Base-by-base conservation (phyloP, 2,329 filamentous ascomycete species). In the Aspergillus versicolor region DNA sequence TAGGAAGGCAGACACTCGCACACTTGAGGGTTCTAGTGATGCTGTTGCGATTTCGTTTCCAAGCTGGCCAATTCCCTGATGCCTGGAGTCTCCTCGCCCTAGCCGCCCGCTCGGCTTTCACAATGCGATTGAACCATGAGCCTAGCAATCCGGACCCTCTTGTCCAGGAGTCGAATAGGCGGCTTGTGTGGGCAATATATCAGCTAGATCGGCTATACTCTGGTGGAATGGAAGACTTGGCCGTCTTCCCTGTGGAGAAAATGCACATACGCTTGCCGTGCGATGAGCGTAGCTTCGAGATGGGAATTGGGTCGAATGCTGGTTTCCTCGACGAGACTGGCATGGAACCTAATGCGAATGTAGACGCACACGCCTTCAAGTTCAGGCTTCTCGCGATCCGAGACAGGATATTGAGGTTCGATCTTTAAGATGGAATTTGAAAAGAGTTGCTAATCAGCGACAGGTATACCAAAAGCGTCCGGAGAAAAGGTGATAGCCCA, bases 91-190 rank as follows among this genome's bases (percentile, higher is more conserved):
- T 51, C 5, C 21, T 51, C 21, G 48, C 48, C 22, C 38, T 51
- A 19, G 48, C 48, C 21, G 48, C 48, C 21, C 48, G 48, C n/a
- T 51, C 48, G 21, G 48, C 48, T 34, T 51, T 51, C 48, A 51
- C 48, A 4, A 30, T 51, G 48, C 48, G 48, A 32, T 27, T 51
- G 19, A 43, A 51, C 38, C 22, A 51, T 42, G 48, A 51, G 48
- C 48, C n/a, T 32, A 6, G 42, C 19, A 40, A 24, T 6, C 24
- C 42, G 11, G 48, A 51, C 21, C 48, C 48, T 13, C 37, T 51
- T 17, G 19, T 51, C n/a, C 48, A 51, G 27, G 48, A 51, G 17
- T 51, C 48, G 9, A n/a, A 43, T 43, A 32, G 48, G n/a, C 37
- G 48, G 24, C 38, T 51, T 40, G 24, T 51, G 13, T 51, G 48